Evolutionary conservation across 2,329 filamentous ascomycete species (phyloP).

Genomic region (Keithomyces neogunnii): DNA sequence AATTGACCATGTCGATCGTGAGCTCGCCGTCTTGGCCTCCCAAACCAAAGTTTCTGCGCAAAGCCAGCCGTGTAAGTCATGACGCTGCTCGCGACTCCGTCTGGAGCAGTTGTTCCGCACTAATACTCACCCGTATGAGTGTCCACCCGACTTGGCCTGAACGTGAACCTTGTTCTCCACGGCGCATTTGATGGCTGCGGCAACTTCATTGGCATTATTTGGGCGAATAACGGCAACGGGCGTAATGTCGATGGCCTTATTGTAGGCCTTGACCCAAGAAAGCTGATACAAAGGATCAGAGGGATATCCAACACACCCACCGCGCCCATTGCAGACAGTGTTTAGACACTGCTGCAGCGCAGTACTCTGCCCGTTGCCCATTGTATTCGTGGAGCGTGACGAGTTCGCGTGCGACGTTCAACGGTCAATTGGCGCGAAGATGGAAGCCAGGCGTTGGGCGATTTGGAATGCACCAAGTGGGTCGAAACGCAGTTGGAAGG

Average conservation of each 20-base stretch:
- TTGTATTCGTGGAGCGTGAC: constrained; percentile 11
- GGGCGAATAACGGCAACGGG: constrained; percentile 51
- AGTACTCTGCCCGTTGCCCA: constrained; percentile 35
- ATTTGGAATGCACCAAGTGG: too few species aligned
- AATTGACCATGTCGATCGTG: constrained; percentile 44
- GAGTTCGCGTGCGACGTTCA: too few species aligned
- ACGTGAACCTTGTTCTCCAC: constrained; percentile 40
- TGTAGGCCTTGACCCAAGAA: constrained; percentile 44
- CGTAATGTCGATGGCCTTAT: constrained; percentile 39
- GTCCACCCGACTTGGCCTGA: constrained; percentile 55
- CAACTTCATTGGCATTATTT: constrained; percentile 42
- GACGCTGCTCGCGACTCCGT: background rate
- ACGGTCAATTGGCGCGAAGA: too few species aligned
- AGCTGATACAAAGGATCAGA: constrained; percentile 34
- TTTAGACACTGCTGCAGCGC: constrained; percentile 37
- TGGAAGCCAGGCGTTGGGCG: too few species aligned
- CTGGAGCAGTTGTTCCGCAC: too few species aligned
- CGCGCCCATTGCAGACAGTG: constrained; percentile 34
- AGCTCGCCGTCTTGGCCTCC: constrained; percentile 43
- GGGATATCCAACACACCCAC: constrained; percentile 38
- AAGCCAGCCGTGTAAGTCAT: background rate
- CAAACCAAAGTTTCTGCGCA: constrained; percentile 30
- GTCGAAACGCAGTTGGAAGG: background rate
- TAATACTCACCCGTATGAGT: constrained; percentile 49
- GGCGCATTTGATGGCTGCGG: constrained; percentile 50